A percentile compares a stretch with the other conserved stretches of the same genome.
These are phyloP conservation scores for Cucumis cinereus DNA, from an alignment of 306 rosid genomes.

Conservation along the genomic window DNA sequence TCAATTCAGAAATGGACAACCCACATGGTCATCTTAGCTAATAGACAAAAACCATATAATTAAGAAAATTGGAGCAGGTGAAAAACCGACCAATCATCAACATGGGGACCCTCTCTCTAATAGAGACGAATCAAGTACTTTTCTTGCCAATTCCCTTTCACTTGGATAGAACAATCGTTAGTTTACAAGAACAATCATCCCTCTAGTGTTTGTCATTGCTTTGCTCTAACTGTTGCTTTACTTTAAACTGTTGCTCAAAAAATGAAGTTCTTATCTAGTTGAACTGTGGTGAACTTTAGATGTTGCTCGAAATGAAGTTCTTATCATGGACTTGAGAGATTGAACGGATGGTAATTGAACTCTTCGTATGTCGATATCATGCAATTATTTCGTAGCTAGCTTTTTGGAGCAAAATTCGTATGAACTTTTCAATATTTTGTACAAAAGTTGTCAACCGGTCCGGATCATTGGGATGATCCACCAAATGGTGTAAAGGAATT, in stretches of 20 bases:
- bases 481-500: too few relatives aligned
- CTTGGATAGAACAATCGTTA: not conserved
- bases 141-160: not conserved
- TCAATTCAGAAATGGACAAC: not conserved
- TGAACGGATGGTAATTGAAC: too few relatives aligned
- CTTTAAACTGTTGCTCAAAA: not conserved
- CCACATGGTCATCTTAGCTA: constrained; percentile 6
- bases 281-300: too few relatives aligned
- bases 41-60: not conserved
- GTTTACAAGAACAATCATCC: not conserved
- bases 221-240: not conserved
- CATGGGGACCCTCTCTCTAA: not conserved
- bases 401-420: too few relatives aligned
- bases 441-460: too few relatives aligned
- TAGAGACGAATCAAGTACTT: not conserved
- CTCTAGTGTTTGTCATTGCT: constrained; percentile 1
- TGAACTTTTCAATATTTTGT: too few relatives aligned
- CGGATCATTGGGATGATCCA: too few relatives aligned
- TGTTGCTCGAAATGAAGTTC: too few relatives aligned
- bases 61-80: constrained; percentile 6
- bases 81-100: not conserved
- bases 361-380: too few relatives aligned
- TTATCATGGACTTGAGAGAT: too few relatives aligned
- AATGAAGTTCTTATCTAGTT: not conserved
- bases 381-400: too few relatives aligned